Conservation (phyloP, 31 red algal genomes). For the Bonnemaisonia californica region DNA sequence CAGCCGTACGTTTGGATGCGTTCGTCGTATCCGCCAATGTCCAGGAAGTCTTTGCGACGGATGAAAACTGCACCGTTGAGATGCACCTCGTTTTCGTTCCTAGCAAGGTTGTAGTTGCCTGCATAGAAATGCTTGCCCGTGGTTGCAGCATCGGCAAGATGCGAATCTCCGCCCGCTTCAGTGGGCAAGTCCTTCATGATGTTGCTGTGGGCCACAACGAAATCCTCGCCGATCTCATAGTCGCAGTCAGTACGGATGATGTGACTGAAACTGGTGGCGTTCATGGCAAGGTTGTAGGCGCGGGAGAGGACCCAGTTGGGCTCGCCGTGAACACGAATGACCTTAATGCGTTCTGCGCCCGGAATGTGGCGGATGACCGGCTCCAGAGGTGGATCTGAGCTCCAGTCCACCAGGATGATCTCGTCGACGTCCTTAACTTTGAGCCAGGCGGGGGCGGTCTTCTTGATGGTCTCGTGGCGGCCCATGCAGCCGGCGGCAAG, state of each 20-base stretch:
- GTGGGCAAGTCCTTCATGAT: not conserved
- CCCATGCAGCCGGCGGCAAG: slow-evolving; percentile 59
- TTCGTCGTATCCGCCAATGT: slow-evolving; percentile 78
- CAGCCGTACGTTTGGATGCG: slow-evolving; percentile 88
- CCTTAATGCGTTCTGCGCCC: slow-evolving; percentile 34
- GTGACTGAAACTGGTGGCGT: slow-evolving; percentile 24
- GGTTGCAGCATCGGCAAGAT: not conserved
- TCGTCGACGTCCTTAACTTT: slow-evolving; percentile 49
- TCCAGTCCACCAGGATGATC: slow-evolving; percentile 74
- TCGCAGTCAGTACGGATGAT: slow-evolving; percentile 72
- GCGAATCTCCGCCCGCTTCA: not conserved
- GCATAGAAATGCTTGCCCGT: slow-evolving; percentile 46
- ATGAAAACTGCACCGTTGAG: slow-evolving; percentile 79
- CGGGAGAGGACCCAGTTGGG: slow-evolving; percentile 53
- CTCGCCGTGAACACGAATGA: slow-evolving; percentile 65
- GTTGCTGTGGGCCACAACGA: slow-evolving; percentile 40
- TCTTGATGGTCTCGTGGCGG: slow-evolving; percentile 48
- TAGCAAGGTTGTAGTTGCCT: slow-evolving; percentile 58
- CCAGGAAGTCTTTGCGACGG: slow-evolving; percentile 23
- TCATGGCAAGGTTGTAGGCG: slow-evolving; percentile 75
- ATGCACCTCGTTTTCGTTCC: slow-evolving; percentile 83
- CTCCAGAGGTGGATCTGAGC: slow-evolving; percentile 63
- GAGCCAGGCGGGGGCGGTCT: slow-evolving; percentile 65
- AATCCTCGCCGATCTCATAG: slow-evolving; percentile 38
- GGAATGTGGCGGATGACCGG: slow-evolving; percentile 22